Evolutionary conservation across 2,329 filamentous ascomycete genomes (phyloP), one percentile per base, ranked within the genome.

Genomic region (Phialocephala subalpina): DNA sequence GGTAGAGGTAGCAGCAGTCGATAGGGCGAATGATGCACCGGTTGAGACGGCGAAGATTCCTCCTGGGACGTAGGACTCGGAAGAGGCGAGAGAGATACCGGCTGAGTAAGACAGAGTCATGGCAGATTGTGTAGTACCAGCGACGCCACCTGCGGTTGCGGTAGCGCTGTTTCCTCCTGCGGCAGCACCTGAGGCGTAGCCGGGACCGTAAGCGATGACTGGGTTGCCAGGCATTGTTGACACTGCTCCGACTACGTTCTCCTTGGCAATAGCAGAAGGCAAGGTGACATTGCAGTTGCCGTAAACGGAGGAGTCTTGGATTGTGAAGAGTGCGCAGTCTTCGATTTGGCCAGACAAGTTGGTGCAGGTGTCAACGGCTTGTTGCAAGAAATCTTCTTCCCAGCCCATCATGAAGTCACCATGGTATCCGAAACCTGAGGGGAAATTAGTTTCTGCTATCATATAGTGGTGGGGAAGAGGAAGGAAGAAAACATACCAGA

Each of bases 361-460:
- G 60, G 90, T 95, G 85, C 94, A 97, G 8, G 82, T 85, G 56
- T 94, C 78, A 68, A 94, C 83, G n/a, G 92, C 93, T 6, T 84
- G 60, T 77, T 94, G 88, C 40, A 96, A 84, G 78, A 93, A 88
- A 3, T 82, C 80, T 9, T 80, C 74, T 1, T 94, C 86, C 93
- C 93, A 97, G 33, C 92, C 93, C 75, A 85, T 89, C 73, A 94
- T 89, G 79, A 95, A 94, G 75, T 97, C 93, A 58, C 84, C 93
- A 75, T 96, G 87, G 82, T 93, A 93, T 40, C 92, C 90, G 71
- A 84, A 92, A 57, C 92, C 90, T 90, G 61, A 2, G 52, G 38
- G 8, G 18, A 60, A n/a, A 35, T 73, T 62, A 67, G 63, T 45
- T 14, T 56, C 27, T 20, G 14, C 38, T 49, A 33, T 4, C 16